Conservation (phyloP, 2,329 filamentous ascomycete genomes). For the Paecilomyces fulvus region DNA sequence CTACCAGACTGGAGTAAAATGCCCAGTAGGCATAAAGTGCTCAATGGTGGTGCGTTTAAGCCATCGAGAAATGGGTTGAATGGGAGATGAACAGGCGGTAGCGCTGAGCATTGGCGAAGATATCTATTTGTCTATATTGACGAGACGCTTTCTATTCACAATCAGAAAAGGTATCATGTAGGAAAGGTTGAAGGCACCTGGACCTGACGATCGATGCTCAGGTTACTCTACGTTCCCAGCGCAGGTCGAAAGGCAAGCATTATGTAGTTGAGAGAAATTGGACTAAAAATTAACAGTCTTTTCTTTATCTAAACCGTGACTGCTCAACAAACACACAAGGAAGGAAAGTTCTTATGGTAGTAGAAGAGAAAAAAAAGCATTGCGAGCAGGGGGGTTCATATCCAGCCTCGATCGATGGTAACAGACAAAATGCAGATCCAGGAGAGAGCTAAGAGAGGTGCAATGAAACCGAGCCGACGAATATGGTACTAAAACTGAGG, state of each 20-base stretch:
- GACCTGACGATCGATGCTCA: background rate
- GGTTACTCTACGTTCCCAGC: background rate
- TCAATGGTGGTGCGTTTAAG: background rate
- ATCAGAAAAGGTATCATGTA: background rate
- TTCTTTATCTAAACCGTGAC: background rate
- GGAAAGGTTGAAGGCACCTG: background rate
- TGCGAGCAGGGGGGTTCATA: background rate
- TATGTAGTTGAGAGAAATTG: background rate
- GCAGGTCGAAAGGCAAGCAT: background rate
- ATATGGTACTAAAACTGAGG: constrained; percentile 7
- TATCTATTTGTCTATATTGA: background rate
- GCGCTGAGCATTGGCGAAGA: background rate
- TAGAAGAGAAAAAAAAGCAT: background rate
- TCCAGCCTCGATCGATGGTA: background rate
- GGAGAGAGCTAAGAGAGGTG: background rate
- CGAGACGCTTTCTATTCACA: background rate
- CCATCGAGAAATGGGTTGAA: background rate
- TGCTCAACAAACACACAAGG: background rate
- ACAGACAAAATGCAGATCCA: constrained; percentile 1
- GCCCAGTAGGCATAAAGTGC: too few relatives aligned
- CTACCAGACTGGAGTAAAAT: too few relatives aligned
- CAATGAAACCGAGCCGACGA: constrained; percentile 1
- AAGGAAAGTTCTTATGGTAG: background rate
- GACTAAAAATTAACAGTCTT: background rate
- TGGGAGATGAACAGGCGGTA: background rate